A percentile compares a stretch with the other conserved stretches of the same genome.
Conservation (phyloP, 2,329 filamentous ascomycete genomes). For the Ceratocystis destructans region DNA sequence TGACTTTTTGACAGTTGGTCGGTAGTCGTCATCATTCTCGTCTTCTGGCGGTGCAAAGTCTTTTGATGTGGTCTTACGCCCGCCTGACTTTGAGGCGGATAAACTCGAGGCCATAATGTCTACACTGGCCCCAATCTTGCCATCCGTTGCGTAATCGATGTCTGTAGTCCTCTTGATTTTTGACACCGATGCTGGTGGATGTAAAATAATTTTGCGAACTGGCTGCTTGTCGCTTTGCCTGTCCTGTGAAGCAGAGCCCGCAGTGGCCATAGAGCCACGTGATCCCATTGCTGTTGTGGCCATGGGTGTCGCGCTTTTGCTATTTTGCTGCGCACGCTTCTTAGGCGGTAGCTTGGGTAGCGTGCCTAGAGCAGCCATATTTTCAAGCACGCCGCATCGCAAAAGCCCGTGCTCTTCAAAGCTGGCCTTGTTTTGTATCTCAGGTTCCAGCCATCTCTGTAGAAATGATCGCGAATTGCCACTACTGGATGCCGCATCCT, state of each 20-base stretch:
- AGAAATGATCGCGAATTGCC: constrained; percentile 37
- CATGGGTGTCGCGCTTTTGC: constrained; percentile 2
- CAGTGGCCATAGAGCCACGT: not conserved
- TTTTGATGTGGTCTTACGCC: not conserved
- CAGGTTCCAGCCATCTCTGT: constrained; percentile 45
- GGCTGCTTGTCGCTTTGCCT: constrained; percentile 18
- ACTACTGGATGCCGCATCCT: constrained; percentile 22
- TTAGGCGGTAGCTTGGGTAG: constrained; percentile 42
- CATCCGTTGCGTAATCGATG: constrained; percentile 9
- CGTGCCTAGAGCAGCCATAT: constrained; percentile 69
- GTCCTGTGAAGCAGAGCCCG: constrained; percentile 24
- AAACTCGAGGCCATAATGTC: constrained; percentile 17
- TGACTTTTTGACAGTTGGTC: constrained; percentile 13
- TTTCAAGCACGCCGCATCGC: constrained; percentile 62
- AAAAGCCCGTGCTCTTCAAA: constrained; percentile 66
- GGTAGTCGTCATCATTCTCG: constrained; percentile 15
- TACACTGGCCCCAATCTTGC: constrained; percentile 20
- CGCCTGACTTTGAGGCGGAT: constrained; percentile 7
- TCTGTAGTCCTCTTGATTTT: constrained; percentile 19
- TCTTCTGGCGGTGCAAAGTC: constrained; percentile 2
- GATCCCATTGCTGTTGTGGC: not conserved
- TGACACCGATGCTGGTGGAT: constrained; percentile 27
- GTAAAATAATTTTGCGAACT: constrained; percentile 35
- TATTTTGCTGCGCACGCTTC: constrained; percentile 10
- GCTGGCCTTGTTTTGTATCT: constrained; percentile 49